These are phyloP conservation scores for Cordyceps javanica DNA, from an alignment of 2,329 filamentous ascomycete genomes.

Conservation along the genomic window DNA sequence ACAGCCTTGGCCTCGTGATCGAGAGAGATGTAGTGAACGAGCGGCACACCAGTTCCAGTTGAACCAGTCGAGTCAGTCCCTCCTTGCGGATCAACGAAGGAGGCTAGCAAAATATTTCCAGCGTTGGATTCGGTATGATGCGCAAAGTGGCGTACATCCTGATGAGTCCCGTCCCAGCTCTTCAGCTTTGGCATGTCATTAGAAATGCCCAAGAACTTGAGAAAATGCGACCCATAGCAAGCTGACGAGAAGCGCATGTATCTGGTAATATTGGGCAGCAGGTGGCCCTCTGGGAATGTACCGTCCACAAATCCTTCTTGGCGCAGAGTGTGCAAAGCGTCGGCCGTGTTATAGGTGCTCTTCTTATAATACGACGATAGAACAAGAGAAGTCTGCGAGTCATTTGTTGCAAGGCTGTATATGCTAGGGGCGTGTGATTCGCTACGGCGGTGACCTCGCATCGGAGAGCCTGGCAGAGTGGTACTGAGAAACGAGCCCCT, in stretches of 20 bases:
- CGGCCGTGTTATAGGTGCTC: slow-evolving; percentile 41
- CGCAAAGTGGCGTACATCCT: slow-evolving; percentile 57
- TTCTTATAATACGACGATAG: slow-evolving; percentile 43
- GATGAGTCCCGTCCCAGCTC: slow-evolving; percentile 44
- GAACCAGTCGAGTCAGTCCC: slow-evolving; percentile 59
- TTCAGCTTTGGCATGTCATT: slow-evolving; percentile 40
- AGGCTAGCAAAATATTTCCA: slow-evolving; percentile 58
- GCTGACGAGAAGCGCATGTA: slow-evolving; percentile 64
- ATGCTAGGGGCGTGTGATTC: slow-evolving; percentile 44
- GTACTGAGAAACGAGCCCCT: slow-evolving; percentile 11
- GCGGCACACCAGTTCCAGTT: slow-evolving; percentile 59
- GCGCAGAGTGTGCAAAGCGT: slow-evolving; percentile 43
- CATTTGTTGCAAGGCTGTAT: slow-evolving; percentile 53
- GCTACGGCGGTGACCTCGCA: slow-evolving; percentile 17
- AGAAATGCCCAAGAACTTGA: slow-evolving; percentile 56
- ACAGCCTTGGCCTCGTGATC: slow-evolving; percentile 67
- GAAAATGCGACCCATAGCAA: slow-evolving; percentile 58
- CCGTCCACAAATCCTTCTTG: slow-evolving; percentile 50
- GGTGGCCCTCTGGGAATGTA: slow-evolving; percentile 53
- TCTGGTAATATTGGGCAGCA: slow-evolving; percentile 55
- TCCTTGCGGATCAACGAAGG: slow-evolving; percentile 63
- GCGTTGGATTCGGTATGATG: slow-evolving; percentile 54
- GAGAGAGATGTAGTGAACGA: slow-evolving; percentile 67
- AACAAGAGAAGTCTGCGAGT: slow-evolving; percentile 48
- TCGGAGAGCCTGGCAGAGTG: slow-evolving; percentile 10